A percentile compares a stretch with the other conserved stretches of the same genome.
Evolutionary conservation across 129 eudicot species (phyloP).

Genomic region (Sambucus nigra): DNA sequence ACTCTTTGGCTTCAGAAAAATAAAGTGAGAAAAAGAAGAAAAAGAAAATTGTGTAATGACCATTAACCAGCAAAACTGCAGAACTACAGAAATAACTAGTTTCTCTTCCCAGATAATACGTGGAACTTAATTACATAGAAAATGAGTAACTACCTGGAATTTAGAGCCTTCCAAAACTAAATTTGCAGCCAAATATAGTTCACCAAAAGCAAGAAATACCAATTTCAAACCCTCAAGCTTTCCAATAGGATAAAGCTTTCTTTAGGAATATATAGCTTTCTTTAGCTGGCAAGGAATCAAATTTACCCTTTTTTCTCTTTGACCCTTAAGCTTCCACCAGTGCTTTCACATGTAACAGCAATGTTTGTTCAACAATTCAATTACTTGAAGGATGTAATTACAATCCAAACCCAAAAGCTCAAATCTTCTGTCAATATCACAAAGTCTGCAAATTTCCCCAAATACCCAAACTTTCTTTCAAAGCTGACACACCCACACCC

Average conservation of each 20-base stretch:
- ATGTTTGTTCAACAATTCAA: neutral
- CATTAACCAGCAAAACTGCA: too few relatives aligned
- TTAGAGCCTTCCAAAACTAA: neutral
- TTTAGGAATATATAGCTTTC: conserved; percentile 11
- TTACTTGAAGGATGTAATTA: neutral
- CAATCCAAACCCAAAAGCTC: neutral
- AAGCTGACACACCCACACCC: neutral
- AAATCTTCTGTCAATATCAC: too few relatives aligned
- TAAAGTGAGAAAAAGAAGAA: too few relatives aligned
- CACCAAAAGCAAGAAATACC: conserved; percentile 11
- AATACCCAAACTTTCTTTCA: neutral
- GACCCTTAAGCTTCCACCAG: conserved; percentile 5
- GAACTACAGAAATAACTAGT: neutral
- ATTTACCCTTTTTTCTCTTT: conserved; percentile 5
- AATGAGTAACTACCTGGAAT: conserved; percentile 10
- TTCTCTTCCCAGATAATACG: too few relatives aligned
- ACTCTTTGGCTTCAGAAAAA: neutral
- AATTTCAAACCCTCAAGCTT: conserved; percentile 13
- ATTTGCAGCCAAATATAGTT: neutral
- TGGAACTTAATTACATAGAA: neutral
- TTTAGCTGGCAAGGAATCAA: conserved; percentile 19
- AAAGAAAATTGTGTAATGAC: too few relatives aligned
- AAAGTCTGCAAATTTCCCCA: too few relatives aligned
- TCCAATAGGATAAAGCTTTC: conserved; percentile 12
- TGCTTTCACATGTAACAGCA: neutral